phyloP scores from a whole-genome alignment of 129 eudicot genomes.

The Pulicaria dysenterica region DNA sequence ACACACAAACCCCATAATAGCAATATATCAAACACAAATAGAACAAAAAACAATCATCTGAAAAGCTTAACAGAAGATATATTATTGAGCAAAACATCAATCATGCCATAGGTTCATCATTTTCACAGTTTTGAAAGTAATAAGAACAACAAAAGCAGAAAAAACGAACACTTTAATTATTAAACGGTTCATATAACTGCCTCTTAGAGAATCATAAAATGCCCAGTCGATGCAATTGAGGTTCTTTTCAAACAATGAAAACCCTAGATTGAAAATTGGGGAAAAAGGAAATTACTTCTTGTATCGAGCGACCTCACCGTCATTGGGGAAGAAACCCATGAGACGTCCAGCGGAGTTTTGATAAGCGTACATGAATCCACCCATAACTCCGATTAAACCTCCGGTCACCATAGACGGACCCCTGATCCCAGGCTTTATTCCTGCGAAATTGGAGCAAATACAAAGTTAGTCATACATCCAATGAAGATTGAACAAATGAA shows the following conservation, averaged over 20 bases:
- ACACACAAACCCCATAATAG: not conserved
- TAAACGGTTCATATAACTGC: slow-evolving; percentile 17
- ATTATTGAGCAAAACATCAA: not conserved
- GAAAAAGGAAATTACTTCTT: slow-evolving; percentile 45
- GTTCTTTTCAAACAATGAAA: slow-evolving; percentile 29
- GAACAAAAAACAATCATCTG: too few relatives aligned
- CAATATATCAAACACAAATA: not conserved
- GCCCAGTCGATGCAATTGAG: slow-evolving; percentile 17
- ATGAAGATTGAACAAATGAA: not conserved
- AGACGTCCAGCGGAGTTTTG: slow-evolving; percentile 94
- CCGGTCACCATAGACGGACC: slow-evolving; percentile 99
- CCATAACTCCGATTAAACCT: slow-evolving; percentile 85
- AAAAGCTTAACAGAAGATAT: not conserved
- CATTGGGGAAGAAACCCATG: slow-evolving; percentile 96
- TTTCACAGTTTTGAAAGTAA: not conserved
- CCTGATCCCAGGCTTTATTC: slow-evolving; percentile 80
- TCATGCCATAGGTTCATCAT: not conserved
- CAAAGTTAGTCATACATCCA: not conserved
- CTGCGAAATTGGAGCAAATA: slow-evolving; percentile 31
- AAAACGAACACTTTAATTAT: slow-evolving; percentile 37
- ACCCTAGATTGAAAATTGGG: slow-evolving; percentile 37
- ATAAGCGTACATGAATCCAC: slow-evolving; percentile 98
- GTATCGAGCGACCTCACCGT: slow-evolving; percentile 86
- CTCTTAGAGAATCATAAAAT: slow-evolving; percentile 13
- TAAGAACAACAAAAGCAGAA: slow-evolving; percentile 21